Evolutionary conservation across 805 yeast genomes (phyloP).

Genomic region (Ogataea corticis): DNA sequence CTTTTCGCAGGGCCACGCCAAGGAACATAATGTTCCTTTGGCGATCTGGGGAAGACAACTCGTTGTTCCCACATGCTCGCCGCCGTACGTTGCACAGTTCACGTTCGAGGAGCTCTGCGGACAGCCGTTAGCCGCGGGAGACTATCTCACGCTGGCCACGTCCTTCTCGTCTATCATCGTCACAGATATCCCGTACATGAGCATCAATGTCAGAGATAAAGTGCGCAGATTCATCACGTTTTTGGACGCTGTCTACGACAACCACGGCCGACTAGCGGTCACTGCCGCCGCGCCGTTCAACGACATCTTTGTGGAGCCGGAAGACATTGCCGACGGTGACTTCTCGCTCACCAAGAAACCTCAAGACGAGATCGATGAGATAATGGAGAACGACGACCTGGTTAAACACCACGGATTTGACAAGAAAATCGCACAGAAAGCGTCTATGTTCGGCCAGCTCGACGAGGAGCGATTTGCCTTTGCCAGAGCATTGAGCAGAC

Average conservation of each 20-base stretch:
- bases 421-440: constrained; percentile 66
- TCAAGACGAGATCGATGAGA: constrained; percentile 30
- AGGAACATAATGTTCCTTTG: constrained; percentile 38
- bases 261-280: constrained; percentile 82
- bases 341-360: constrained; percentile 38
- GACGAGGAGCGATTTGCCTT: constrained; percentile 97
- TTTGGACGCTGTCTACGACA: constrained; percentile 93
- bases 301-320: constrained; percentile 83
- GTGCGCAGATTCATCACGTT: constrained; percentile 93
- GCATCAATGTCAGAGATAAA: constrained; percentile 75
- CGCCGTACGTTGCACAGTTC: constrained; percentile 85
- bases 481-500: constrained; percentile 88
- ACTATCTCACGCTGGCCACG: constrained; percentile 80
- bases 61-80: constrained; percentile 71
- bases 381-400: constrained; percentile 55
- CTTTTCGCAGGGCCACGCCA: constrained; percentile 63
- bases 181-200: constrained; percentile 88
- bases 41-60: constrained; percentile 89
- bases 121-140: constrained; percentile 87
- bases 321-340: constrained; percentile 51
- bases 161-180: constrained; percentile 77
- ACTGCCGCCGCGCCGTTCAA: constrained; percentile 86
- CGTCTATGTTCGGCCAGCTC: constrained; percentile 70
- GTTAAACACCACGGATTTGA: constrained; percentile 79
- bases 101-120: constrained; percentile 88